Evolutionary conservation across 1,284 basidiomycete species (phyloP).

Genomic region (Austroboletus novae-zelandiae): DNA sequence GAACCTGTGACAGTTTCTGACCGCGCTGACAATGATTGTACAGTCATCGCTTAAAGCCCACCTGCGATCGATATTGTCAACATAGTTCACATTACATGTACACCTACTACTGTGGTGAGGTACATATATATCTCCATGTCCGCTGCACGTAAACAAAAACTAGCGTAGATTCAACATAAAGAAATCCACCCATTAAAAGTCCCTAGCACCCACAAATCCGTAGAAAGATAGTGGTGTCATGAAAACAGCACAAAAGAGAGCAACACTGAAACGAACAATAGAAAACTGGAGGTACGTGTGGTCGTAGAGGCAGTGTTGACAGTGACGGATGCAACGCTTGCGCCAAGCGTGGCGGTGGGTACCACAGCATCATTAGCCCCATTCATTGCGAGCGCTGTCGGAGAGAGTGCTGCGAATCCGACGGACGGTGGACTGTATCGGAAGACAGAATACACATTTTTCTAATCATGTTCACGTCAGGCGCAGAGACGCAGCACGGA

Average conservation of each 20-base stretch:
- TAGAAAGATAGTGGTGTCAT: background rate
- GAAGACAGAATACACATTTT: constrained; percentile 34
- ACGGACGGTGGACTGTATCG: constrained; percentile 31
- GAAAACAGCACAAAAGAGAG: constrained; percentile 11
- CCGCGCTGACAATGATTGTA: background rate
- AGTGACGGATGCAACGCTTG: constrained; percentile 13
- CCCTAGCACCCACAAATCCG: background rate
- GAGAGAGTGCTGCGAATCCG: constrained; percentile 30
- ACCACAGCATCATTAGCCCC: constrained; percentile 17
- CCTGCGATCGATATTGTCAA: background rate
- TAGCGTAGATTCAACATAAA: background rate
- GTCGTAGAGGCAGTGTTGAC: constrained; percentile 10
- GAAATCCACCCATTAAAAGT: background rate
- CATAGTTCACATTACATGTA: too few species aligned
- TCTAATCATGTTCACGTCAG: constrained; percentile 18
- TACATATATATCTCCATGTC: background rate
- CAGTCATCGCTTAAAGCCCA: background rate
- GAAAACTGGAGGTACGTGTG: background rate
- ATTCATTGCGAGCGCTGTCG: constrained; percentile 25
- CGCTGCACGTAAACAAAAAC: background rate
- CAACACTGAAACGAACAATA: constrained; percentile 10
- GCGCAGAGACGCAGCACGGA: background rate
- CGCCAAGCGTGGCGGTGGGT: constrained; percentile 26
- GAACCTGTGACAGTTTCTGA: too few species aligned
- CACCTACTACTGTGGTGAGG: background rate